Evolutionary conservation across 352 stramenopile genomes (phyloP).

Genomic region (Phytophthora pini): DNA sequence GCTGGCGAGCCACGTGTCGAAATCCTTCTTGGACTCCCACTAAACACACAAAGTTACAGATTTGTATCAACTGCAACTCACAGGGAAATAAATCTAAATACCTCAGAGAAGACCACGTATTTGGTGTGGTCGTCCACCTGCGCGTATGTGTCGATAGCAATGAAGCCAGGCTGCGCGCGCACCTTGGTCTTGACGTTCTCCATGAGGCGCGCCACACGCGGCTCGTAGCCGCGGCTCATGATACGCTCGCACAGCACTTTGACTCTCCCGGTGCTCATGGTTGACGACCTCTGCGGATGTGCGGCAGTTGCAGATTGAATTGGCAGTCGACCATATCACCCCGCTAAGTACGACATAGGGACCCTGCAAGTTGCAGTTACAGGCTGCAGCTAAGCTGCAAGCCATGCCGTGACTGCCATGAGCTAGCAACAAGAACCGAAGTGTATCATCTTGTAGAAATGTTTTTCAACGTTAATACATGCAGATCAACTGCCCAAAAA

Average conservation of each 20-base stretch:
- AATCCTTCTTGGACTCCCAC: slow-evolving; percentile 84
- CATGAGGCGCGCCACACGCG: slow-evolving; percentile 84
- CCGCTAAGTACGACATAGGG: too few relatives aligned
- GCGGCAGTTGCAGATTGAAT: too few relatives aligned
- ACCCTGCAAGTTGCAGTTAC: background rate
- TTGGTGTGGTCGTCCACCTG: slow-evolving; percentile 85
- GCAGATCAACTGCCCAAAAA: slow-evolving; percentile 24
- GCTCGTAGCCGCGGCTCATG: slow-evolving; percentile 89
- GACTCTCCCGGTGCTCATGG: slow-evolving; percentile 51
- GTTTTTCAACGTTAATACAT: slow-evolving; percentile 34
- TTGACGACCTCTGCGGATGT: background rate
- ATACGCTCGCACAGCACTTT: slow-evolving; percentile 88
- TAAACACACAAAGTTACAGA: slow-evolving; percentile 21
- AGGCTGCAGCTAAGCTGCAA: background rate
- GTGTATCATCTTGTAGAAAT: slow-evolving; percentile 6
- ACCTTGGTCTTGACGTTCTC: slow-evolving; percentile 87
- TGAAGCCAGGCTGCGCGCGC: slow-evolving; percentile 70
- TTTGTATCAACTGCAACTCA: background rate
- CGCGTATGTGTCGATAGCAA: slow-evolving; percentile 81
- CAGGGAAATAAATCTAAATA: slow-evolving; percentile 21
- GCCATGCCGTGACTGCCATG: background rate
- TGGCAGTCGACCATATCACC: background rate
- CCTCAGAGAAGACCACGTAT: slow-evolving; percentile 91
- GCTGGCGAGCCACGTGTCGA: slow-evolving; percentile 81
- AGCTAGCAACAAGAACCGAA: background rate